These are phyloP conservation scores for Claviceps sp. DNA, from an alignment of 2,329 filamentous ascomycete species.

Conservation along the genomic window DNA sequence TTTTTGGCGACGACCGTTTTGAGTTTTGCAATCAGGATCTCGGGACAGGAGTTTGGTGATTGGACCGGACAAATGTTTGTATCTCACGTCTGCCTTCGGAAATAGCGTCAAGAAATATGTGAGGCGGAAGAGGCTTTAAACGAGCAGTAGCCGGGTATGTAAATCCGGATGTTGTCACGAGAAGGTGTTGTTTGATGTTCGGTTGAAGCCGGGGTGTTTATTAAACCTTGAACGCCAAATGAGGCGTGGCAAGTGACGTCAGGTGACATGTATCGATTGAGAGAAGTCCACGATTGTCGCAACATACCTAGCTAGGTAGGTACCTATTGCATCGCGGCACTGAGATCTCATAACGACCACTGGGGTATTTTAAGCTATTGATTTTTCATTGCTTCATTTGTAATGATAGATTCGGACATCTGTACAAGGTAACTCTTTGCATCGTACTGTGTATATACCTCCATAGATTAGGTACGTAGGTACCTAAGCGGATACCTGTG, in stretches of 20 bases:
- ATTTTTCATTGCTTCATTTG: too few species aligned
- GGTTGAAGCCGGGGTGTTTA: background rate
- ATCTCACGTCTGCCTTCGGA: background rate
- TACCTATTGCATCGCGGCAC: too few species aligned
- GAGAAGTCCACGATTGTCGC: background rate
- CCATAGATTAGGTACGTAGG: too few species aligned
- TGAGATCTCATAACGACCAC: too few species aligned
- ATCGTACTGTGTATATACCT: too few species aligned
- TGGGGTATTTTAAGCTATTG: too few species aligned
- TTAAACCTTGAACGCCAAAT: background rate
- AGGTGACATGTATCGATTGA: constrained; percentile 2
- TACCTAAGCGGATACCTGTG: too few species aligned
- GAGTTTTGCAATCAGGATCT: background rate
- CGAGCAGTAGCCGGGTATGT: background rate
- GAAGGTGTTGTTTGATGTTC: background rate
- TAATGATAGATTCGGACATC: too few species aligned
- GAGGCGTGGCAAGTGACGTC: constrained; percentile 4
- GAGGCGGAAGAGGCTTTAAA: background rate
- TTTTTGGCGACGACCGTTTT: background rate
- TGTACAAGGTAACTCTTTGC: too few species aligned
- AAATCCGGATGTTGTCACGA: background rate
- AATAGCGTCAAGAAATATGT: background rate
- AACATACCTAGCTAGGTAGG: too few species aligned
- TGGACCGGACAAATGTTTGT: background rate
- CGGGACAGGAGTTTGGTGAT: background rate